phyloP scores from a whole-genome alignment of 352 stramenopile genomes.

The Globisporangium cylindrosporum region DNA sequence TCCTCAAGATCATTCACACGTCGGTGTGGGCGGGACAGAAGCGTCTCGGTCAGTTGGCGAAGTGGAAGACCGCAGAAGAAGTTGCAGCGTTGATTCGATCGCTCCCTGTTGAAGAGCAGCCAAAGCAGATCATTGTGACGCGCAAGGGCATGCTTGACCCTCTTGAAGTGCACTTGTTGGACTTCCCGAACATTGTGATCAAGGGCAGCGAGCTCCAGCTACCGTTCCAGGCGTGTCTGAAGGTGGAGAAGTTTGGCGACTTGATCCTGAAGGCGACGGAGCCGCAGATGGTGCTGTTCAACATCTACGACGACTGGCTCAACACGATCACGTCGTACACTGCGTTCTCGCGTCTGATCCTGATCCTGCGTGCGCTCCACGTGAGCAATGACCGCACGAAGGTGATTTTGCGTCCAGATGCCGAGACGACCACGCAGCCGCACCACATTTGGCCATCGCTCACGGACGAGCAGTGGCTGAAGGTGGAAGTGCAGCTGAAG shows the following conservation, averaged over 20 bases:
- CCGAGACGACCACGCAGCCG: slow-evolving; percentile 97
- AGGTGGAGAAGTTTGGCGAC: slow-evolving; percentile 99
- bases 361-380: slow-evolving; percentile 98
- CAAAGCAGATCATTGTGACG: slow-evolving; percentile 99
- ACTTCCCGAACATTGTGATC: slow-evolving; percentile 99
- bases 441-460: slow-evolving; percentile 99
- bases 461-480: slow-evolving; percentile 99
- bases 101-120: slow-evolving; percentile 99
- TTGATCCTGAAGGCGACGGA: slow-evolving; percentile 99
- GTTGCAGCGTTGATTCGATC: slow-evolving; percentile 98
- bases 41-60: slow-evolving; percentile 97
- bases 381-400: slow-evolving; percentile 96
- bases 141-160: slow-evolving; percentile 99
- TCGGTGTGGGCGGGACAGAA: slow-evolving; percentile 99
- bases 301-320: slow-evolving; percentile 99
- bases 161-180: slow-evolving; percentile 98
- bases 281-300: slow-evolving; percentile 99
- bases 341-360: slow-evolving; percentile 99
- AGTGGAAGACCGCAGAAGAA: slow-evolving; percentile 99
- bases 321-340: slow-evolving; percentile 99
- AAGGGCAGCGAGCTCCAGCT: slow-evolving; percentile 99
- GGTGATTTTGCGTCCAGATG: slow-evolving; percentile 97
- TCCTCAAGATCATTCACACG: slow-evolving; percentile 99
- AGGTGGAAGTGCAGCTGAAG: slow-evolving; percentile 99
- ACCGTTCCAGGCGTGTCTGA: slow-evolving; percentile 98